Conservation (phyloP, 371 early-diverging fungal genomes). For the Apophysomyces ossiformis region DNA sequence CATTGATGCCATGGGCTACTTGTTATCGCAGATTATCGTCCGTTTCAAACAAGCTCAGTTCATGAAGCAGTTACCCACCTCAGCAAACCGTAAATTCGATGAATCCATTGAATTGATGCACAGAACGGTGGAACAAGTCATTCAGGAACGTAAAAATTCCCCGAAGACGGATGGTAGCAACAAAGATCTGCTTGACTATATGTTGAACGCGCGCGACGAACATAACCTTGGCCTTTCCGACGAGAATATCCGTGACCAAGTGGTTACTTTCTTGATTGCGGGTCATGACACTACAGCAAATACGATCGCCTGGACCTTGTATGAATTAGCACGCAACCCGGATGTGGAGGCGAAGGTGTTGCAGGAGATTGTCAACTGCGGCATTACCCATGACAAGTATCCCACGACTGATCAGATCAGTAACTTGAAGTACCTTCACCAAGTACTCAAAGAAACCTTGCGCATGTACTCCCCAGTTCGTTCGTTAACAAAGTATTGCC, state of each 20-base stretch:
- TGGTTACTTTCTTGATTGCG: constrained; percentile 42
- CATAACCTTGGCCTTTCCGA: constrained; percentile 31
- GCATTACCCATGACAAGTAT: constrained; percentile 24
- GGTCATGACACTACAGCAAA: constrained; percentile 52
- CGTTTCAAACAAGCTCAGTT: constrained; percentile 28
- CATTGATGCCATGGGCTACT: constrained; percentile 42
- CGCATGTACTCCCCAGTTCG: constrained; percentile 45
- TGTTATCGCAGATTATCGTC: constrained; percentile 25
- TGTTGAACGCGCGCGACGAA: constrained; percentile 42
- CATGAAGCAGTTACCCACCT: constrained; percentile 35
- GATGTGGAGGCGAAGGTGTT: constrained; percentile 30
- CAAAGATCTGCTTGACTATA: constrained; percentile 48
- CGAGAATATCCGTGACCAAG: constrained; percentile 47
- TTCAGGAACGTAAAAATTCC: constrained; percentile 15
- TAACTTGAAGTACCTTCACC: constrained; percentile 26
- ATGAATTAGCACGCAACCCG: constrained; percentile 33
- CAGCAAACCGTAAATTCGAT: constrained; percentile 19
- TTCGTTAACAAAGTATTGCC: constrained; percentile 27
- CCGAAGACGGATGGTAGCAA: constrained; percentile 10
- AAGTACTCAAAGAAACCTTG: constrained; percentile 46
- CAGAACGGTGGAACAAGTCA: constrained; percentile 29
- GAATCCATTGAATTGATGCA: constrained; percentile 26
- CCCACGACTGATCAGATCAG: constrained; percentile 32
- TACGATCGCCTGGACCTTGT: constrained; percentile 43
- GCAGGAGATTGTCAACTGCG: constrained; percentile 44